Base-by-base conservation (phyloP, 371 early-diverging fungal species). In the Mucor piriformis region DNA sequence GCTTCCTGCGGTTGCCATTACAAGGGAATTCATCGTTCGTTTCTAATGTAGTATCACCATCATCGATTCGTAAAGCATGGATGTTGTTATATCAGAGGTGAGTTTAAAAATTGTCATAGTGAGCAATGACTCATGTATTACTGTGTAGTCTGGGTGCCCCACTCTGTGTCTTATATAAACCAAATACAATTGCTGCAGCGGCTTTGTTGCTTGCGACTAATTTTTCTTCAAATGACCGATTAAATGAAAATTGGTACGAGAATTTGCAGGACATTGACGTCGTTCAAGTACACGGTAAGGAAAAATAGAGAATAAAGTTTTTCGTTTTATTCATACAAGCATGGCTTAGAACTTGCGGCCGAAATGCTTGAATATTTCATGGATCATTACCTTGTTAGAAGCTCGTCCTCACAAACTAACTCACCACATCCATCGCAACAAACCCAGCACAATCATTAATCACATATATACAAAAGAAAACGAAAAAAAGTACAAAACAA, bases 51-150 rank as follows among this genome's bases (percentile, higher is more conserved):
- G 87, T 76, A 27, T 67, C 76, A 7, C 56, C 65, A 27, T 71
- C 77, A 55, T 59, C 82, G 52, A 70, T 75, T 40, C 78, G 82
- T 38, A 78, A 79, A 54, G 86, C 88, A 42, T 89, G 90, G 90
- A 82, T 75, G 49, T 75, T 89, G 25, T 57, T 89, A 8, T 84
- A 79, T 49, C 88, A 89, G 63, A 77, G 83, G 74, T 74, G 59
- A 25, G 20, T 10, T 27, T 16, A 10, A 27, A 4, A 15, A 16
- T 27, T 38, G 18, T 34, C 6, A 34, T 18, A 15, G 16, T 48
- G 42, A 42, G n/a, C 18, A 18, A 23, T 35, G 20, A 3, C 23
- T 6, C 52, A n/a, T 32, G 5, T n/a, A 11, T 12, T 27, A 49
- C 16, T n/a, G 16, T 25, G 58, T 61, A 76, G 77, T 32, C 50